These are phyloP conservation scores for Ogataea paradorogensis DNA, from an alignment of 805 yeast genomes.

Conservation along the genomic window DNA sequence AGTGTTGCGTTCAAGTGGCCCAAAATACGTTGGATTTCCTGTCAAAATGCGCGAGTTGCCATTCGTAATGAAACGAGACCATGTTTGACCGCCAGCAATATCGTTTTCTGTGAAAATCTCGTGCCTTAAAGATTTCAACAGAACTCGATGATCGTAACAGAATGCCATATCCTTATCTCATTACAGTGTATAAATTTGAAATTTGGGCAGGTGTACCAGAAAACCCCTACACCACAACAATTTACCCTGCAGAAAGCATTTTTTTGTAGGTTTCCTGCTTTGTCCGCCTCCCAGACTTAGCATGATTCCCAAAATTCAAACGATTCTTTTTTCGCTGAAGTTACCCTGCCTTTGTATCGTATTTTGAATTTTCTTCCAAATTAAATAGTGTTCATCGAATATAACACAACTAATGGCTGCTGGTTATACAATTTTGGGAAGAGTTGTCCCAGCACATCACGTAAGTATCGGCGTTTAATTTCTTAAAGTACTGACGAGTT, in stretches of 20 bases:
- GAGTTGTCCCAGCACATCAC: constrained; percentile 77
- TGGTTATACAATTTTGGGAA: constrained; percentile 83
- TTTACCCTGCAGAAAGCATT: background rate
- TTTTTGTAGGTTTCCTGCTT: background rate
- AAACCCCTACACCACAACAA: background rate
- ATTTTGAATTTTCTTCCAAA: background rate
- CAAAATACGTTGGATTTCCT: too few relatives aligned
- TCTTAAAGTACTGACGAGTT: background rate
- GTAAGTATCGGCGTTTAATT: constrained; percentile 33
- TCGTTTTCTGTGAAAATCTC: background rate
- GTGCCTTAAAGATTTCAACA: background rate
- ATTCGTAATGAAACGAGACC: too few relatives aligned
- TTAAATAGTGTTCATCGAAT: background rate
- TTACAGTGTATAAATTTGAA: background rate
- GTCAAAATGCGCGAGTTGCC: too few relatives aligned
- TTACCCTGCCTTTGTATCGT: background rate
- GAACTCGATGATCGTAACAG: background rate
- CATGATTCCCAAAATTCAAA: background rate
- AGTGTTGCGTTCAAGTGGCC: too few relatives aligned
- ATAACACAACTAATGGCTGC: constrained; percentile 57
- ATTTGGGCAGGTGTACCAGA: too few relatives aligned
- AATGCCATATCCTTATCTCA: background rate
- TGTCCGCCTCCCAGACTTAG: too few relatives aligned
- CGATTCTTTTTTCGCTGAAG: background rate
- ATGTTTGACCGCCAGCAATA: too few relatives aligned